A percentile compares a stretch with the other conserved stretches of the same genome.
Conservation (phyloP, 306 rosid species). For the Cicer chorassanicum region DNA sequence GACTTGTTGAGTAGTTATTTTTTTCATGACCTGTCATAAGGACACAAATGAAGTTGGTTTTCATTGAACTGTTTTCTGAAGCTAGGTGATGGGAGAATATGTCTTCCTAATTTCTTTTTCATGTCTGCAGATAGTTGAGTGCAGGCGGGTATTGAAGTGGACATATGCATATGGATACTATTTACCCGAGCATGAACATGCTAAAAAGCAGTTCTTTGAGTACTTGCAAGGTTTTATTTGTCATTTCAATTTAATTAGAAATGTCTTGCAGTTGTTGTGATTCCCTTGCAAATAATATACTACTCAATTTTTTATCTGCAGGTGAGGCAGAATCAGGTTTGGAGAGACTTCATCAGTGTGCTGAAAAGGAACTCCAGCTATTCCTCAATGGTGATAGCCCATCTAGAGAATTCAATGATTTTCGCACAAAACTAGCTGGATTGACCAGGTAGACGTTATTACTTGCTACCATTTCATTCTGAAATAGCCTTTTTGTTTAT, state of each 20-base stretch:
- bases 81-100: not conserved
- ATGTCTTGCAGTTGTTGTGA: constrained; percentile 32
- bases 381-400: constrained; percentile 67
- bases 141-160: constrained; percentile 97
- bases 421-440: constrained; percentile 80
- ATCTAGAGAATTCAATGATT: constrained; percentile 68
- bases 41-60: constrained; percentile 7
- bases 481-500: constrained; percentile 8
- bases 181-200: constrained; percentile 78
- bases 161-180: constrained; percentile 96
- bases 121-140: constrained; percentile 86
- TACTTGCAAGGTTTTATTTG: constrained; percentile 69
- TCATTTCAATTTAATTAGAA: constrained; percentile 26
- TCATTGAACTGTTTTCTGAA: constrained; percentile 30
- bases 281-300: constrained; percentile 6
- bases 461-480: constrained; percentile 11
- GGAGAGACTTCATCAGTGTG: constrained; percentile 85
- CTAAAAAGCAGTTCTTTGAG: constrained; percentile 77
- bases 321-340: constrained; percentile 89
- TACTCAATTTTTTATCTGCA: constrained; percentile 26
- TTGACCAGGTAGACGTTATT: constrained; percentile 59
- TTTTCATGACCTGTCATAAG: constrained; percentile 1
- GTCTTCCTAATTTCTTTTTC: constrained; percentile 36
- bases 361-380: constrained; percentile 72
- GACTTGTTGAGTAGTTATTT: constrained; percentile 18